Base-by-base conservation (phyloP, 1,284 basidiomycete species). In the Caloboletus firmus region DNA sequence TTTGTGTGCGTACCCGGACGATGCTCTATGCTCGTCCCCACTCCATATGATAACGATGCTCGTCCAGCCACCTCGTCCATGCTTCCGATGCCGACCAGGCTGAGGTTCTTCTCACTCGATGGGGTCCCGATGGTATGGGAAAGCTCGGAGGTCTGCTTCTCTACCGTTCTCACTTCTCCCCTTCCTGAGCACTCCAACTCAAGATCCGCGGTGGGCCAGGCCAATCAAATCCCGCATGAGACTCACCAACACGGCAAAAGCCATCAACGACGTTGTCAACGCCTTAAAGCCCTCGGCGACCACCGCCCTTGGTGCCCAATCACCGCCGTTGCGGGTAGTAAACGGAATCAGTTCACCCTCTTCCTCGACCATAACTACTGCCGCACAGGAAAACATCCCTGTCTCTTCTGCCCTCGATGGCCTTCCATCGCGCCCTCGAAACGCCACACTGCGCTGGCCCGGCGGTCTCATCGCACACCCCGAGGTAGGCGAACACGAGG, bases 81-180 rank as follows among this genome's bases (percentile, higher is more conserved):
- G 93, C 95, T 18, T 95, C 92, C 54, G 92, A 96, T 72, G 91
- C 86, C 22, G 92, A 94, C 73, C 93, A 98, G 71, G 87, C 93
- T 30, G 91, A 93, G 68, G 93, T 90, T 31, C 81, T 98, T 54
- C 82, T 98, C 50, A 86, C 83, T 61, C 80, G 93, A 57, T 97
- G 95, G 95, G 88, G 91, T 34, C 86, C 90, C 44, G 94, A 98
- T 72, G 90, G 93, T 34, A 75, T 95, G 65, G 93, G 93, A 57
- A 98, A 97, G 74, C 75, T 95, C 41, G 91, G 90, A 75, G 89
- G 93, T 93, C 62, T 72, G 82, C 64, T 63, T 66, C 64, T 51
- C 35, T 41, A 20, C 57, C 52, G 26, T 62, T 58, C 67, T 56
- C 67, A 49, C 52, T 63, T 54, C 52, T 47, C 24, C 61, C 55